These are phyloP conservation scores for Phytophthora meadii DNA, from an alignment of 352 stramenopile species.

Conservation along the genomic window DNA sequence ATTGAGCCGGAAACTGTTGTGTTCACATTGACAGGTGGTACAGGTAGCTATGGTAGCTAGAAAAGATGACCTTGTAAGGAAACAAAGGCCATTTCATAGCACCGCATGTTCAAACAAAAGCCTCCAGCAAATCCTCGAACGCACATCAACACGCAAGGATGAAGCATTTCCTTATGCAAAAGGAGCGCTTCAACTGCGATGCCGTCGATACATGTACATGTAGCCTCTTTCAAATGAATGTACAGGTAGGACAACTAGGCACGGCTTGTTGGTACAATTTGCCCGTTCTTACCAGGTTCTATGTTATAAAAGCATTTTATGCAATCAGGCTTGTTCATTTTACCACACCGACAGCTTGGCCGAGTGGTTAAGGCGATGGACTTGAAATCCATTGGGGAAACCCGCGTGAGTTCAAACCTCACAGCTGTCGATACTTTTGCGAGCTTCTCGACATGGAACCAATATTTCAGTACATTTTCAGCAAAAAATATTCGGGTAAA, in stretches of 20 bases:
- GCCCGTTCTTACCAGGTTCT: too few species aligned
- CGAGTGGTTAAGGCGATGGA: constrained; percentile 47
- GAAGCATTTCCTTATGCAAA: too few species aligned
- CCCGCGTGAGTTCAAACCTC: constrained; percentile 44
- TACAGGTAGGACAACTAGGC: too few species aligned
- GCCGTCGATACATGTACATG: too few species aligned
- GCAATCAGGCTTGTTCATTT: background rate
- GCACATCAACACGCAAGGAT: too few species aligned
- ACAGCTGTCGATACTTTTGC: constrained; percentile 10
- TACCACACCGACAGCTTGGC: constrained; percentile 30
- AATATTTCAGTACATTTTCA: constrained; percentile 1
- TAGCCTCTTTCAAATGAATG: too few species aligned
- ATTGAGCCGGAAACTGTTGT: background rate
- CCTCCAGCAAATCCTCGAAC: too few species aligned
- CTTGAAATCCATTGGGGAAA: constrained; percentile 45
- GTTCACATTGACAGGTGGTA: background rate
- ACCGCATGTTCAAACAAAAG: too few species aligned
- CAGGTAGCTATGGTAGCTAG: background rate
- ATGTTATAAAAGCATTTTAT: background rate
- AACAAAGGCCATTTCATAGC: too few species aligned
- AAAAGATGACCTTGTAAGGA: too few species aligned
- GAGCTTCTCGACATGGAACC: background rate
- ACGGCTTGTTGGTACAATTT: too few species aligned
- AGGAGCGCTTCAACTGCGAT: background rate
- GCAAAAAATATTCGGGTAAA: too few species aligned